A percentile compares a stretch with the other conserved stretches of the same genome.
phyloP scores from a whole-genome alignment of 208 protist species.

The Leptomonas pyrrhocoris region DNA sequence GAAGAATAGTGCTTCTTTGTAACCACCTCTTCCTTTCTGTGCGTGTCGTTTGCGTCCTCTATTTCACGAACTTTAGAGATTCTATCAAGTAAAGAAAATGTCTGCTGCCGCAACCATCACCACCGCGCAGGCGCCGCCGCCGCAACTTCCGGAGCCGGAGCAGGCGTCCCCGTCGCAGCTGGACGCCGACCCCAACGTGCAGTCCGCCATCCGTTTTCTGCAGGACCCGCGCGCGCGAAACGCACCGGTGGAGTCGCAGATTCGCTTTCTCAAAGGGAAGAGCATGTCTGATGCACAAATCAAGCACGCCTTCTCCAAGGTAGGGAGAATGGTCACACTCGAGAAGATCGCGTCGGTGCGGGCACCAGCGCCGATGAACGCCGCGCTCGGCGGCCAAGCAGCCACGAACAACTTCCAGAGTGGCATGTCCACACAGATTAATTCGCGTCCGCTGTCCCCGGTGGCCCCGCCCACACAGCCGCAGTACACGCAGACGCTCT shows the following conservation, averaged over 20 bases:
- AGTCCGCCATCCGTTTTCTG: constrained; percentile 70
- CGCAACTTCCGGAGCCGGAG: constrained; percentile 23
- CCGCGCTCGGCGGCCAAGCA: not conserved
- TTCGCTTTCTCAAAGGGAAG: constrained; percentile 81
- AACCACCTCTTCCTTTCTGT: no score
- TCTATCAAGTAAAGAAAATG: not conserved
- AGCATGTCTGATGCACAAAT: constrained; percentile 73
- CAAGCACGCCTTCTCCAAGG: constrained; percentile 57
- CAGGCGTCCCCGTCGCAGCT: constrained; percentile 20
- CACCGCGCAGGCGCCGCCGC: not conserved
- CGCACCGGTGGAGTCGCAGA: constrained; percentile 59
- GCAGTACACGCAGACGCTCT: constrained; percentile 48
- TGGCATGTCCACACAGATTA: constrained; percentile 6
- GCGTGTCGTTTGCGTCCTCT: no score
- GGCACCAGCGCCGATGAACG: constrained; percentile 6
- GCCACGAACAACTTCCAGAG: not conserved
- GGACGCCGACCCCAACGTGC: constrained; percentile 33
- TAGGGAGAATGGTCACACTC: constrained; percentile 48
- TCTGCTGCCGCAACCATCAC: not conserved
- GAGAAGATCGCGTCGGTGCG: constrained; percentile 50
- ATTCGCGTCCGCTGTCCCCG: constrained; percentile 5
- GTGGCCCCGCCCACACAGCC: constrained; percentile 11
- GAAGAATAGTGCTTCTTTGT: no score
- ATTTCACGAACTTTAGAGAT: no score
- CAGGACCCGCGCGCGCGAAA: constrained; percentile 58